Evolutionary conservation across 192 early-diverging fungal species (phyloP).

Genomic region (Backusella circina): DNA sequence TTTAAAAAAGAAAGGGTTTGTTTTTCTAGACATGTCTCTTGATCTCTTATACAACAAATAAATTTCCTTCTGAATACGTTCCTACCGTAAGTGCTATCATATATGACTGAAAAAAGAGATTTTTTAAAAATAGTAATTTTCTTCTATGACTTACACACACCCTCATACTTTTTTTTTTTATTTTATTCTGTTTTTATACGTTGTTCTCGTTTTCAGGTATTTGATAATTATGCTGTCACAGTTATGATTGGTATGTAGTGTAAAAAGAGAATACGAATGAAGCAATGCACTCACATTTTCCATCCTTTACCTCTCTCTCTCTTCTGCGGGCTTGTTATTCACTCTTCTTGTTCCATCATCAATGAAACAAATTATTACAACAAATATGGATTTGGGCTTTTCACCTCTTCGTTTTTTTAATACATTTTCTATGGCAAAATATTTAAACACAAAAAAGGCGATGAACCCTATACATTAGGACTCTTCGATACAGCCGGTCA

Average conservation of each 20-base stretch:
- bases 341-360: neutral
- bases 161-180: neutral
- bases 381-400: neutral
- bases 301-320: neutral
- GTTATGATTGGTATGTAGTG: slow-evolving; percentile 84
- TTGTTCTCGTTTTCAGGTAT: slow-evolving; percentile 50
- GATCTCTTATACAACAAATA: slow-evolving; percentile 96
- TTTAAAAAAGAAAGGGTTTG: slow-evolving; percentile 1
- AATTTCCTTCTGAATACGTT: slow-evolving; percentile 95
- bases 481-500: slow-evolving; percentile 97
- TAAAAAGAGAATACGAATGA: neutral
- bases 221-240: slow-evolving; percentile 99
- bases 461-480: slow-evolving; percentile 93
- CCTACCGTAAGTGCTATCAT: slow-evolving; percentile 71
- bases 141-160: neutral
- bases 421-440: neutral
- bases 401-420: neutral
- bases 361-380: neutral
- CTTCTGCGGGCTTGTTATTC: neutral
- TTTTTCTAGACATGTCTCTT: slow-evolving; percentile 81
- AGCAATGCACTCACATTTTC: neutral
- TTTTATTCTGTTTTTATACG: no score
- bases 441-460: slow-evolving; percentile 28
- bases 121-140: neutral
- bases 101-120: neutral